Percentiles rank a stretch among this genome's conserved stretches.
Conservation (phyloP, 208 protist species). For the Entamoeba dispar region DNA sequence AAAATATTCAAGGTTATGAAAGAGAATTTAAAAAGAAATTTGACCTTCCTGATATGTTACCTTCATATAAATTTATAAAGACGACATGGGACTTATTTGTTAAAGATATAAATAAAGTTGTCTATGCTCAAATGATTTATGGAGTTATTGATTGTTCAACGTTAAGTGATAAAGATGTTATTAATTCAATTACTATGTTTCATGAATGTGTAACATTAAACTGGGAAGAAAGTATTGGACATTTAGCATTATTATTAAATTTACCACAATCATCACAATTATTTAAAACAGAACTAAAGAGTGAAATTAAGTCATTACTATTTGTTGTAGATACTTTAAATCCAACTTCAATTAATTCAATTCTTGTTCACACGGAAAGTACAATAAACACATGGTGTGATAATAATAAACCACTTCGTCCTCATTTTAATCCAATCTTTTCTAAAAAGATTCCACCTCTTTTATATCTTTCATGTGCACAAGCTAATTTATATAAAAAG, state of each 20-base stretch:
- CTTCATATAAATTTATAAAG: not conserved
- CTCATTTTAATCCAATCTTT: not conserved
- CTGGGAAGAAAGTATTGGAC: not conserved
- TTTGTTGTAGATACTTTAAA: not conserved
- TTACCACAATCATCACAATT: not conserved
- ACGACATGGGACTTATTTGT: not conserved
- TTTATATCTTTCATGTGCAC: not conserved
- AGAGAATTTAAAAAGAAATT: not conserved
- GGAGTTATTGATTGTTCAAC: not conserved
- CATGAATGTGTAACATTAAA: not conserved
- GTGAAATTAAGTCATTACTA: not conserved
- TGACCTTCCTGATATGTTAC: no score
- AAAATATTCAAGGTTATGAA: not conserved
- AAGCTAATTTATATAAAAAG: not conserved
- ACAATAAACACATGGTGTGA: not conserved
- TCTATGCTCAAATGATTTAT: not conserved
- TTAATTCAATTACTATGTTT: not conserved
- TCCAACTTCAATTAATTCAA: not conserved
- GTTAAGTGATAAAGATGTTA: not conserved
- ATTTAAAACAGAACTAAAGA: not conserved
- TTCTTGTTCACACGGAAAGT: not conserved
- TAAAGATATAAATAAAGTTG: not conserved
- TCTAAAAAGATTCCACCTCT: not conserved
- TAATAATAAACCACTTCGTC: not conserved
- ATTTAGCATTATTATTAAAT: not conserved